Evolutionary conservation across 495 filamentous ascomycete species (phyloP), one percentile per base, ranked within the genome.

Genomic region (Pseudotulostoma volvatum): DNA sequence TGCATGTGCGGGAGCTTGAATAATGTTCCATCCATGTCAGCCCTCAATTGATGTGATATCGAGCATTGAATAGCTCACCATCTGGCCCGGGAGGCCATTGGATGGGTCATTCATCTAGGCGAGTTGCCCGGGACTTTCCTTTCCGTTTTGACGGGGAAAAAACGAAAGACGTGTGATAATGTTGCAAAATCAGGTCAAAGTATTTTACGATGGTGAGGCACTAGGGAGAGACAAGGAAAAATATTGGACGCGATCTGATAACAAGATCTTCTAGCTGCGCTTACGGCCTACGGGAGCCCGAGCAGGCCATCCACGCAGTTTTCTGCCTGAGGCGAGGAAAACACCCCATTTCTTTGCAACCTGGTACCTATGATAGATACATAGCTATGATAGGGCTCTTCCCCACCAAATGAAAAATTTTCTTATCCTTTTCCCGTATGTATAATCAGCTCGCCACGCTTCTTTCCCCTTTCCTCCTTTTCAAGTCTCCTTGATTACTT

Each of bases 1-100:
- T 94, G 86, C 49, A 93, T 76, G 58, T 94, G 86, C 9, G 78
- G 78, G 51, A 90, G 71, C 83, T 87, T 45, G 38, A 2, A n/a
- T 8, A 36, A 20, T 30, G 31, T 28, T 31, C 2, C 9, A n/a
- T 33, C 45, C 7, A 50, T 34, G 25, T 7, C 13, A 23, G 20
- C 30, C 9, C 28, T 11, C 28, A 16, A 38, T n/a, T 19, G 11
- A 35, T n/a, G 38, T 13, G 13, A 30, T 36, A 14, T 42, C 33
- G 11, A 38, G 18, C 13, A 3, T 7, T 3, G 14, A 19, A 45
- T 9, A 38, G 53, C 57, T 47, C 68, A 79, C 75, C 64, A 83
- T 59, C 43, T 74, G 64, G 51, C 56, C 63, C 39, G 70, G 68
- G 43, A 83, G 70, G 49, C 72, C 71, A 52, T 61, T 58, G 40